Evolutionary conservation across 1,139 yeast species (phyloP).

Genomic region (Meyerozyma guilliermondii): DNA sequence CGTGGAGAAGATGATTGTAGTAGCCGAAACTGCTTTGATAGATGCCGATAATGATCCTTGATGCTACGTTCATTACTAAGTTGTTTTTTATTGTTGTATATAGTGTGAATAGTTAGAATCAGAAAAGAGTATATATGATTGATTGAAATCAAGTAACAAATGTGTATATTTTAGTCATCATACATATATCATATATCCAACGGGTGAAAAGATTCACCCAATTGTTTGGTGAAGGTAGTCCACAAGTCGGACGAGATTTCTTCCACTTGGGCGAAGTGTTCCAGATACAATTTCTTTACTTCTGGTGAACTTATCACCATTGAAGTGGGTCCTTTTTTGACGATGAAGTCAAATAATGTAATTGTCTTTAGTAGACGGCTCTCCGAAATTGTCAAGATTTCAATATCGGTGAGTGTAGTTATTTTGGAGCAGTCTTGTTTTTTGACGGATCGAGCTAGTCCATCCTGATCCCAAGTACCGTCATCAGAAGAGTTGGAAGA

Average conservation of each 20-base stretch:
- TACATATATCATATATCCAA: background rate
- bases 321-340: background rate
- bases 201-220: background rate
- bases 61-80: background rate
- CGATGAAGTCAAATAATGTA: background rate
- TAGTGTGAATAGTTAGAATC: constrained; percentile 1
- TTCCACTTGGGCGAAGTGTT: background rate
- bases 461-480: background rate
- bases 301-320: background rate
- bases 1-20: constrained; percentile 70
- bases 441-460: background rate
- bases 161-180: background rate
- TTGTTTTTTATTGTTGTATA: background rate
- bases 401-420: constrained; percentile 1
- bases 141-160: background rate
- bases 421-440: background rate
- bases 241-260: background rate
- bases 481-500: constrained; percentile 1
- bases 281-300: background rate
- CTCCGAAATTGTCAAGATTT: constrained; percentile 8
- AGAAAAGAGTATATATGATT: background rate
- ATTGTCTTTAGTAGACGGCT: background rate
- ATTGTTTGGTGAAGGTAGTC: background rate
- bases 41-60: constrained; percentile 26
- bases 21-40: constrained; percentile 45